Evolutionary conservation across 371 early-diverging fungal genomes (phyloP), one percentile per base, ranked within the genome.

Genomic region (Dichotomocladium elegans): DNA sequence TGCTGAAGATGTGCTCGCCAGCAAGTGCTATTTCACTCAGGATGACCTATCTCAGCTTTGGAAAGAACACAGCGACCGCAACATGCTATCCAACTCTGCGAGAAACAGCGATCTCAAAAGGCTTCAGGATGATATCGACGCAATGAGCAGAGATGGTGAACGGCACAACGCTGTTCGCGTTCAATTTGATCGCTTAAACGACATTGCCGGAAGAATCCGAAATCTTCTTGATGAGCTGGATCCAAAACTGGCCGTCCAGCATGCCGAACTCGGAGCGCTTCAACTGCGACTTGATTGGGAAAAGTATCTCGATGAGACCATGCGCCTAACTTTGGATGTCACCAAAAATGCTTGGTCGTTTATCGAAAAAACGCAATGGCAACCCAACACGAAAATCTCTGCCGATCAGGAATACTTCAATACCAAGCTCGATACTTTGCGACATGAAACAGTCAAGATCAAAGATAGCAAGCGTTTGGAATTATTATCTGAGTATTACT

Each of bases 1-100:
- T 0, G 61, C 62, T 24, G 53, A 64, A 7, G 72, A 79, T 42
- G 64, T 70, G 3, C 56, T 69, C 46, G 66, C 47, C 17, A 60
- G 53, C 3, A 64, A 67, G 43, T 60, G 66, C 44, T 54, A 61
- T 7, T 30, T 74, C 30, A 64, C 64, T 47, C 54, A 63, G 8
- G 46, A 52, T 0, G 70, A 74, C 22, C 43, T 74, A 12, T 27
- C 37, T 0, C 57, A 65, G 3, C 53, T 70, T 9, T 46, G 61
- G 22, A 74, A 62, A 31, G 70, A 70, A 24, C 34, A 61, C 1
- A 66, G 70, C 25, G 65, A 62, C n/a, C n/a, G n/a, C n/a, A n/a
- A n/a, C n/a, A n/a, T n/a, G n/a, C n/a, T n/a, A n/a, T n/a, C n/a
- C n/a, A n/a, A n/a, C n/a, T 43, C 60, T 0, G 52, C 71, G 19